Percentiles rank a stretch among this genome's conserved stretches.
Evolutionary conservation across 306 rosid species (phyloP).

Genomic region (Carpinus viminea): DNA sequence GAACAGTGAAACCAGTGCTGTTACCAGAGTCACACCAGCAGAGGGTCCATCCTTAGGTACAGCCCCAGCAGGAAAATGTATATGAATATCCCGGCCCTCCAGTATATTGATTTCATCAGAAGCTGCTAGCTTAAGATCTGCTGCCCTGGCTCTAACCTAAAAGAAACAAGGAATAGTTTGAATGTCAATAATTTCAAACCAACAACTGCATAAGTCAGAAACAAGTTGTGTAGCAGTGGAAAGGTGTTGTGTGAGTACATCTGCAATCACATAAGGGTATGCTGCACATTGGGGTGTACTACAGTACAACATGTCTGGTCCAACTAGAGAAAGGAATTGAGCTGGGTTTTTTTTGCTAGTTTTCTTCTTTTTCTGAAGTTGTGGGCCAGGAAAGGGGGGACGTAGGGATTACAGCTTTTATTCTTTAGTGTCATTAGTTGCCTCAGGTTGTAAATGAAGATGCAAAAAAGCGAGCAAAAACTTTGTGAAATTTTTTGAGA

Average conservation of each 20-base stretch:
- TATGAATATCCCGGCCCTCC: constrained; percentile 91
- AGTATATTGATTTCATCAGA: constrained; percentile 62
- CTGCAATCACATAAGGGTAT: background rate
- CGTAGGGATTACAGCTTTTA: background rate
- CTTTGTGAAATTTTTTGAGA: background rate
- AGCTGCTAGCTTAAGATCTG: constrained; percentile 72
- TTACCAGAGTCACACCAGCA: constrained; percentile 97
- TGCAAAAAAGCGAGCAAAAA: background rate
- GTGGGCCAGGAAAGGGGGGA: background rate
- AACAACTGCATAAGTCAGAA: background rate
- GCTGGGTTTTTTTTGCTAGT: background rate
- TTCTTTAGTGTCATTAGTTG: background rate
- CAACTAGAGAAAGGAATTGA: background rate
- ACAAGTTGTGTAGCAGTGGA: background rate
- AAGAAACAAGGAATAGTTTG: constrained; percentile 15
- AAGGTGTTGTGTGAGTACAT: background rate
- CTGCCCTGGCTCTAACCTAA: constrained; percentile 86
- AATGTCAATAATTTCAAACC: constrained; percentile 24
- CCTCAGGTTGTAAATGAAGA: background rate
- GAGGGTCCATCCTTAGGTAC: constrained; percentile 99
- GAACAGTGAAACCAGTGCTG: constrained; percentile 90
- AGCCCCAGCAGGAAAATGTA: constrained; percentile 99
- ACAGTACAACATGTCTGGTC: background rate
- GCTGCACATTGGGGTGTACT: background rate
- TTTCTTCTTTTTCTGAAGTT: background rate